Evolutionary conservation across 768 basidiomycete genomes (phyloP).

Genomic region (Coprinopsis cinerea): DNA sequence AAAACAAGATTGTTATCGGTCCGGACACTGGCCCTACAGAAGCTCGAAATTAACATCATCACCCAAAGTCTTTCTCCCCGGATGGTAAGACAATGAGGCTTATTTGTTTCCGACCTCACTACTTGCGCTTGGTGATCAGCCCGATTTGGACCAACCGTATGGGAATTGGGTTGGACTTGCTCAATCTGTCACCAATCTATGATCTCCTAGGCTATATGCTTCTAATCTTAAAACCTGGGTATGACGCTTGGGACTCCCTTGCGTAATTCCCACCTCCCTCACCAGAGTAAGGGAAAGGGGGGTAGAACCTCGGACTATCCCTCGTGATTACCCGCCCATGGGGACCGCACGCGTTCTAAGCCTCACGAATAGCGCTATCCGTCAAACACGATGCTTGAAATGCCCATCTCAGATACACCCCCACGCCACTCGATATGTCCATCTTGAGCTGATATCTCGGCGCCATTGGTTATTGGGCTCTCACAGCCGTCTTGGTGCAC

Average conservation of each 20-base stretch:
- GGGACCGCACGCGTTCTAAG: not conserved
- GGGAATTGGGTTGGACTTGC: conserved; percentile 8
- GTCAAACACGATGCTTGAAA: not conserved
- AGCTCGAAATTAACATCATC: conserved; percentile 1
- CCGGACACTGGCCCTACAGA: not conserved
- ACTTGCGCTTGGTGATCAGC: conserved; percentile 7
- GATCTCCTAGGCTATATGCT: conserved; percentile 9
- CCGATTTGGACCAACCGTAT: conserved; percentile 10
- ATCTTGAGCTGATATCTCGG: not conserved
- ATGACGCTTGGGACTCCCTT: not conserved
- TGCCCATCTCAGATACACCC: not conserved
- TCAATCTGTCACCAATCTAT: conserved; percentile 5
- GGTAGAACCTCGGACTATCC: not conserved
- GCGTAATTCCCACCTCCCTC: not conserved
- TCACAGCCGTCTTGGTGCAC: not conserved
- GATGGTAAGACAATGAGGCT: conserved; percentile 7
- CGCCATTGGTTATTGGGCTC: not conserved
- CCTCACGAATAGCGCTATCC: not conserved
- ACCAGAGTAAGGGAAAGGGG: not conserved
- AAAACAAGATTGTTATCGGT: conserved; percentile 2
- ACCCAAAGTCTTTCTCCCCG: conserved; percentile 1
- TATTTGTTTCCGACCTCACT: conserved; percentile 9
- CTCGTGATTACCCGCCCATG: not conserved
- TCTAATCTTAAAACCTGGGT: conserved; percentile 2
- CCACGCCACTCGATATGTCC: not conserved